phyloP scores from a whole-genome alignment of 2,329 filamentous ascomycete genomes.

The Cordyceps javanica region DNA sequence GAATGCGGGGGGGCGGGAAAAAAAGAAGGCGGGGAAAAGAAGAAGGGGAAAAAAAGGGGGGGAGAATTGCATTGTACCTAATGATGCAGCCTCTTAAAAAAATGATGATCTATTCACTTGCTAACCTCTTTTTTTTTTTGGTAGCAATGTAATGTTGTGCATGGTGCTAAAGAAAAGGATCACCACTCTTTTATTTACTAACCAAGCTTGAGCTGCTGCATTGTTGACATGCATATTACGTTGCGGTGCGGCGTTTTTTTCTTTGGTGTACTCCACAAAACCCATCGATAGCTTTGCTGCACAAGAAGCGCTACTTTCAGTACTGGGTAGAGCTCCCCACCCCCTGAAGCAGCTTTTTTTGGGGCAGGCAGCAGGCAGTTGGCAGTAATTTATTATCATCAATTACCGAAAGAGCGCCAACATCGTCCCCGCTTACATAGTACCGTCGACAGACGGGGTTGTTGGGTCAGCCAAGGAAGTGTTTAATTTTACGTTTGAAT shows the following conservation, averaged over 20 bases:
- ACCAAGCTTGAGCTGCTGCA: neutral
- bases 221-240: conserved; percentile 13
- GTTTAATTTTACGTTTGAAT: neutral
- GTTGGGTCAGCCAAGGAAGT: conserved; percentile 10
- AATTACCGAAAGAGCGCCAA: too few species aligned
- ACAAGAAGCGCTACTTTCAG: too few species aligned
- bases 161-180: conserved; percentile 3
- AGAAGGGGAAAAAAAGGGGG: neutral
- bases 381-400: too few species aligned
- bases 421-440: too few species aligned
- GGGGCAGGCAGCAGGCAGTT: too few species aligned
- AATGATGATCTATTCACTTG: neutral
- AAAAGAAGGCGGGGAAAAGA: neutral
- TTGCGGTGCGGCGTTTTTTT: too few species aligned
- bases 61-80: neutral
- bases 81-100: neutral
- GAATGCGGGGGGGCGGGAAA: neutral
- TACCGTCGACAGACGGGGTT: neutral
- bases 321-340: too few species aligned
- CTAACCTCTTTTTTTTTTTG: neutral
- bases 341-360: too few species aligned
- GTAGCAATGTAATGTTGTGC: neutral
- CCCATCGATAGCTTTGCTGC: too few species aligned
- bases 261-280: too few species aligned
- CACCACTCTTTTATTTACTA: neutral